Base-by-base conservation (phyloP, 2,329 filamentous ascomycete genomes). In the Sarocladium kiliense region DNA sequence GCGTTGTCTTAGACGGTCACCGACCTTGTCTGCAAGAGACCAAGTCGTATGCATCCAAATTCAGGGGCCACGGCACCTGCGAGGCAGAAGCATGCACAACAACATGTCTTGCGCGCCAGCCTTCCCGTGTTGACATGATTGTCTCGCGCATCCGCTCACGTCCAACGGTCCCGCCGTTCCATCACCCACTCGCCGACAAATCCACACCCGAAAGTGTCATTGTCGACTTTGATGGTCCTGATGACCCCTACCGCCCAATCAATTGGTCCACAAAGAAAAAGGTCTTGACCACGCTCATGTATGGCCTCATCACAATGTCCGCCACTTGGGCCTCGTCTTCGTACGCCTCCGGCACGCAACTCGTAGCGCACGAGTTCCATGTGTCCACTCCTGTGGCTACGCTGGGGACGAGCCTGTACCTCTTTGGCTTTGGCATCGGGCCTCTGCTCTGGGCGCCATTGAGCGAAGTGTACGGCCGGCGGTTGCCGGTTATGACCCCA, bases 341-440 rank as follows among this genome's bases (percentile, higher is more conserved):
- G 71, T 86, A 89, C 62, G 86, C 86, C 0, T 86, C 87, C 0
- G 85, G 80, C 3, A 81, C 88, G 0, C 79, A 81, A 0, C 69
- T 81, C 2, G 72, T 90, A 0, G 80, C 87, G 75, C 54, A 62
- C 4, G 84, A 88, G 21, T 89, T 90, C 63, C 55, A 76, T 26
- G 78, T 74, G 3, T 71, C 68, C 27, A 82, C 75, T 57, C 64
- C 67, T 7, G 68, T 89, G 1, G 79, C 77, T 0, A 77, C 82
- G 0, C 84, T 90, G 50, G 82, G 86, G 54, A 82, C 89, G 1
- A 86, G 84, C 0, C 77, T 88, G 21, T 86, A 86, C 65, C 74
- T 89, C 2, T 71, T 88, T 0, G 86, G 86, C 18, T 83, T 82
- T 57, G 80, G 78, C 2, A 73, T 78, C 27, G 85, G 84, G 0